Base-by-base conservation (phyloP, 2,329 filamentous ascomycete species). In the Neonectria hederae region DNA sequence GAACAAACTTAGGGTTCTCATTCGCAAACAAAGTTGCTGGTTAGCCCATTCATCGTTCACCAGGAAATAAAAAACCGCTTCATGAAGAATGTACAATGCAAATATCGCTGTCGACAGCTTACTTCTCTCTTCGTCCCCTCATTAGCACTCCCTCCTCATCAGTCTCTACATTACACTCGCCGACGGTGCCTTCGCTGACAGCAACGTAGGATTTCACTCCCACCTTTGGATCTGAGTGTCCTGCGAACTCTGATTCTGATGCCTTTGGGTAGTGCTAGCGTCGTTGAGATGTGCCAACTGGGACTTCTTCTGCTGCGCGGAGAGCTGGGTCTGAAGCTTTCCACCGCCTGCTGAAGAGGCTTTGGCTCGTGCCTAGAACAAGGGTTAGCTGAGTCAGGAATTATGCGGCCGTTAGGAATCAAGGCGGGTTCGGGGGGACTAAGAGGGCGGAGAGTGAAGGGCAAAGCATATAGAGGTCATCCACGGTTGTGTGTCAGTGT, bases 231-330 rank as follows among this genome's bases (percentile, higher is more conserved):
- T 69, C 59, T 78, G 70, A 17, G 77, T 73, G 17, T 32, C 48
- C 28, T 51, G 48, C 11, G 48, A 13, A 14, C 26, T 51, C 19
- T 51, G 48, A 7, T 51, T 51, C 13, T 51, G 26, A 14, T 30
- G 26, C 48, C n/a, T 82, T 86, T 46, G 84, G 83, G 76, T 97
- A 92, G 84, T 81, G 75, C 92, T 93, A 4, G 84, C 86, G 68
- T 91, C 86, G 67, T 89, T 88, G 53, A 97, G 81, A 1, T 89
- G 89, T 64, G 90, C 88, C 30, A 81, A 83, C 57, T 89, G 85
- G 9, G 91, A 93, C 81, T 92, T 88, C 71, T 87, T 89, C 81
- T 91, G 92, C 80, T 97, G 92, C 38, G 89, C 89, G 59, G 90
- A 86, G 14, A 97, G 83, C 75, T 94, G 89, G 32, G 84, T 81